Base-by-base conservation (phyloP, 1,139 yeast genomes). In the Pichia kudriavzevii region DNA sequence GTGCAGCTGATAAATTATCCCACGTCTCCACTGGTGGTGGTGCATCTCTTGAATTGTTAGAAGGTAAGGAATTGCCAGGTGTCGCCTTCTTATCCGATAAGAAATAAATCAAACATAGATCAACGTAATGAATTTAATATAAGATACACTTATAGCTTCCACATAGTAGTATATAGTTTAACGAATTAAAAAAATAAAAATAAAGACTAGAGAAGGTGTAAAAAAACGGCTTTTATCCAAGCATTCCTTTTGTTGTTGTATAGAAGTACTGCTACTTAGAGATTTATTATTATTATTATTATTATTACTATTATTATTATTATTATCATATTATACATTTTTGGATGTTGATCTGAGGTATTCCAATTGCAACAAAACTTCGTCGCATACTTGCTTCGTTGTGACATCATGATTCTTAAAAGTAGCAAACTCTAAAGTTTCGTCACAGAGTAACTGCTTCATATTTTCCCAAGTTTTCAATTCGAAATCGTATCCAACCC, bases 11-110 rank as follows among this genome's bases (percentile, higher is more conserved):
- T 61, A 83, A 87, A 72, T 76, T 88, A 59, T 84, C 95, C 39
- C 97, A 88, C 67, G 95, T 88, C 49, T 87, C 96, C 49, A 88
- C 97, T 47, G 97, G 97, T 68, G 97, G 97, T 68, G 97, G 97
- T 75, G 97, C 97, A 49, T 87, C 96, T 44, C 76, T 88, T 63
- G 97, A 88, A 69, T 79, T 88, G 63, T 79, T 88, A 61, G 97
- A 88, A 72, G 97, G 97, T 69, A 88, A 88, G 77, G 93, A 74
- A 52, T 76, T 88, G 59, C 97, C 97, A 52, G 97, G 97, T 76
- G 96, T 88, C 49, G 76, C 36, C 25, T 47, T 46, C 46, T 40
- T 47, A 32, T 44, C 49, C 16, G 35, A 45, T 34, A 47, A 47
- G 35, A 14, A 34, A 22, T 40, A 29, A 33, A 12, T 12, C 9